Evolutionary conservation across 371 early-diverging fungal species (phyloP).

Genomic region (Haplosporangium sp.): DNA sequence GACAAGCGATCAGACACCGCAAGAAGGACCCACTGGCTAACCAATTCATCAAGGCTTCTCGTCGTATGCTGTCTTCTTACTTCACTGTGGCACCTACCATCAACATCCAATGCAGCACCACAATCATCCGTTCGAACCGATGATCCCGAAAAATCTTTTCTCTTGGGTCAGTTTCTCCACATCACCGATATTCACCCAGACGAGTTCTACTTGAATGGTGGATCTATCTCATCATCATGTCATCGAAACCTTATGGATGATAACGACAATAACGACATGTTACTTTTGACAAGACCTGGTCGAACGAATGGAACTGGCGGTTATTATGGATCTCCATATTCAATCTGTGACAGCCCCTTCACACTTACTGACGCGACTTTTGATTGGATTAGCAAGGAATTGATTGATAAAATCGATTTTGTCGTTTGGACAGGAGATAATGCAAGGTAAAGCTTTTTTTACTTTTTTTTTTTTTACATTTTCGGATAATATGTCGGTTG

Average conservation of each 20-base stretch:
- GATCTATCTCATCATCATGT: constrained; percentile 67
- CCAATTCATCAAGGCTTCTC: constrained; percentile 11
- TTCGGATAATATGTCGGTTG: too few relatives aligned
- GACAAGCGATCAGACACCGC: neutral
- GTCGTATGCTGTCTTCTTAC: constrained; percentile 17
- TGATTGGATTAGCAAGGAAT: constrained; percentile 70
- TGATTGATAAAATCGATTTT: constrained; percentile 77
- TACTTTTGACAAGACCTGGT: constrained; percentile 26
- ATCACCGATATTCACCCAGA: constrained; percentile 83
- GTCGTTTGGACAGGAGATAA: constrained; percentile 88
- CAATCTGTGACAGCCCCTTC: constrained; percentile 79
- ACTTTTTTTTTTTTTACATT: neutral
- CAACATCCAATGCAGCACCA: neutral
- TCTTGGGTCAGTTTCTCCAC: constrained; percentile 72
- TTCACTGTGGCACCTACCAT: constrained; percentile 12
- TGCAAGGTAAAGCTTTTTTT: constrained; percentile 61
- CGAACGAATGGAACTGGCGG: constrained; percentile 56
- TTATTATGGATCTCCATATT: constrained; percentile 66
- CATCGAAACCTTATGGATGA: constrained; percentile 57
- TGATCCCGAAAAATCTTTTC: constrained; percentile 33
- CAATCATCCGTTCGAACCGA: neutral
- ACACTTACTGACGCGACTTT: constrained; percentile 75
- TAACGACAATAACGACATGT: constrained; percentile 36
- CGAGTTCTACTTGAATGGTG: constrained; percentile 63
- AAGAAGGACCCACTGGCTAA: neutral